Conservation (phyloP, 2,329 filamentous ascomycete species). For the Sporothrix curviconia region DNA sequence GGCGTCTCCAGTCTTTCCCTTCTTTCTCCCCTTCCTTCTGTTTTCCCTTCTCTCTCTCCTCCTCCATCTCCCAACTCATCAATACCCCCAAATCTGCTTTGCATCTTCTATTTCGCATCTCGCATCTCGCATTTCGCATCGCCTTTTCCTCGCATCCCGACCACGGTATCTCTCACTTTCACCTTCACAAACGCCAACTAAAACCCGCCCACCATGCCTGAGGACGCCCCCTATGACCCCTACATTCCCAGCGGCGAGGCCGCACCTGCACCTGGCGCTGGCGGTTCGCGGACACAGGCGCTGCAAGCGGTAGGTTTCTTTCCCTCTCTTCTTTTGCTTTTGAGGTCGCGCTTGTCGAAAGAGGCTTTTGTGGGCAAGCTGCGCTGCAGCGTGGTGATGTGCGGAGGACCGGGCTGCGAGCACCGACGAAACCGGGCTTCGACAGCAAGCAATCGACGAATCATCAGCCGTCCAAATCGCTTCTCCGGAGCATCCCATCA, state of each 20-base stretch:
- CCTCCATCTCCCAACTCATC: background rate
- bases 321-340: background rate
- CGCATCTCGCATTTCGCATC: background rate
- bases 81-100: background rate
- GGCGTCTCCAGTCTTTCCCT: background rate
- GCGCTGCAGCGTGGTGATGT: background rate
- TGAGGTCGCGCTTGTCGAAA: background rate
- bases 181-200: background rate
- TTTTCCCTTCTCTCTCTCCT: background rate
- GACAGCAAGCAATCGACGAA: background rate
- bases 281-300: slow-evolving; percentile 51
- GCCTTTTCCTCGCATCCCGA: background rate
- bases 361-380: background rate
- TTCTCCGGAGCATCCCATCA: background rate
- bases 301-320: slow-evolving; percentile 73
- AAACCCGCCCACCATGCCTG: slow-evolving; percentile 42
- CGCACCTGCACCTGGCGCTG: slow-evolving; percentile 37
- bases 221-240: slow-evolving; percentile 70
- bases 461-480: background rate
- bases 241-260: slow-evolving; percentile 71
- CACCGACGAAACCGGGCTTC: background rate
- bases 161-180: background rate
- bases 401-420: background rate
- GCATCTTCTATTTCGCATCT: background rate
- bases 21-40: background rate